A percentile compares a stretch with the other conserved stretches of the same genome.
These are phyloP conservation scores for Apiotrichum porosum DNA, from an alignment of 1,284 basidiomycete species.

Conservation along the genomic window DNA sequence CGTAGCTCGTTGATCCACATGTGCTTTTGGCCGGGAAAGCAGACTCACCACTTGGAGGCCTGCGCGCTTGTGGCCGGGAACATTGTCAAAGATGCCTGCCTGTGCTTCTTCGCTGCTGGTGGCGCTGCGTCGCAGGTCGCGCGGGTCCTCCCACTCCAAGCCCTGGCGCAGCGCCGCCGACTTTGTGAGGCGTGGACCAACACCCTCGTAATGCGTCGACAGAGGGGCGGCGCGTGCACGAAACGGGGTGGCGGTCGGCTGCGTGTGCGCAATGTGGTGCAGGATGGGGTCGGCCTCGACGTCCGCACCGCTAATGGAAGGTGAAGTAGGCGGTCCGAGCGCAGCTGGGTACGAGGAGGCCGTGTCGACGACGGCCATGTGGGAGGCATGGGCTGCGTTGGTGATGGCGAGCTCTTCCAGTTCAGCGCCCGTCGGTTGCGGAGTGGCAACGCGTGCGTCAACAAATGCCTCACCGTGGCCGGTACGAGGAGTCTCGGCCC, in stretches of 20 bases:
- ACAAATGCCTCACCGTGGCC: not conserved
- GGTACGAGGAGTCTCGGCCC: not conserved
- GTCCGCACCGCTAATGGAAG: constrained; percentile 15
- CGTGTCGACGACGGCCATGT: not conserved
- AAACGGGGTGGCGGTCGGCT: constrained; percentile 11
- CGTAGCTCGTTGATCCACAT: no score
- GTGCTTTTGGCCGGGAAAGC: no score
- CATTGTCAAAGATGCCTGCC: constrained; percentile 17
- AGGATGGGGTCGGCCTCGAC: constrained; percentile 24
- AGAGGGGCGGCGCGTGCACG: constrained; percentile 28
- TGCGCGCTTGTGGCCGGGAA: constrained; percentile 31
- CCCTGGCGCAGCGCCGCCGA: constrained; percentile 31
- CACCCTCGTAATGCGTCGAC: constrained; percentile 9
- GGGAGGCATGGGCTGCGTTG: not conserved
- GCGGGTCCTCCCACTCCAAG: constrained; percentile 30
- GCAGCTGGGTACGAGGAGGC: not conserved
- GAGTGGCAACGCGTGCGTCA: not conserved
- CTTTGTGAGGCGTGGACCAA: constrained; percentile 38
- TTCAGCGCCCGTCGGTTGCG: not conserved
- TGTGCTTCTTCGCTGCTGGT: constrained; percentile 4
- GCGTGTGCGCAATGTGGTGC: constrained; percentile 5
- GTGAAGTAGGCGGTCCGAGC: not conserved
- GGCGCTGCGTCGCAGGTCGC: constrained; percentile 1
- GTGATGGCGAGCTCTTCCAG: not conserved
- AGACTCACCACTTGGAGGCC: constrained; percentile 26